Percentiles rank a stretch among this genome's conserved stretches.
These are phyloP conservation scores for Rossbeevera mucosa DNA, from an alignment of 768 basidiomycete genomes.

Conservation along the genomic window DNA sequence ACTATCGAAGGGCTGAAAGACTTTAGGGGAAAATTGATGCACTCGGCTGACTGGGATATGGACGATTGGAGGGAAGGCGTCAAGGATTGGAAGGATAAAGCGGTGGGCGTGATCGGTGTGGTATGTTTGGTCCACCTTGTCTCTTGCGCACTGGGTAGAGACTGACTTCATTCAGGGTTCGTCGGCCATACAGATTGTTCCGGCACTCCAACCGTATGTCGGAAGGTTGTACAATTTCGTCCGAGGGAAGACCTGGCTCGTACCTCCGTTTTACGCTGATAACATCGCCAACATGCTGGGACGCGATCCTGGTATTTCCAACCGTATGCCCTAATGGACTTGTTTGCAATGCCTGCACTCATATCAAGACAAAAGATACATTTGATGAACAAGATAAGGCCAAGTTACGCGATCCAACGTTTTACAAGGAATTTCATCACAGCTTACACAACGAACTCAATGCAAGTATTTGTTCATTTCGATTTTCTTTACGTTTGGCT, in stretches of 20 bases:
- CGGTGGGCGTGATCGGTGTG: background rate
- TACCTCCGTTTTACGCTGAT: background rate
- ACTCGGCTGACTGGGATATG: conserved; percentile 40
- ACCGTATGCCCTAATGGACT: conserved; percentile 32
- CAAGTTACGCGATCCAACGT: background rate
- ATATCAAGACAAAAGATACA: background rate
- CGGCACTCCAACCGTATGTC: background rate
- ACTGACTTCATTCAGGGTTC: background rate
- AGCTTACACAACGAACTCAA: background rate
- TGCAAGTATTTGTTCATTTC: background rate
- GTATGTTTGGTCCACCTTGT: background rate
- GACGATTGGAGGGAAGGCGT: conserved; percentile 44
- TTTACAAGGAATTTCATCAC: background rate
- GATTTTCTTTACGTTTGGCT: background rate
- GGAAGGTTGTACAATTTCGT: background rate
- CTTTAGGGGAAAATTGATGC: background rate
- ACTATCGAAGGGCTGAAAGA: background rate
- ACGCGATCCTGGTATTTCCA: conserved; percentile 20
- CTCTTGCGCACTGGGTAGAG: background rate
- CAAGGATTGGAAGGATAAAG: conserved; percentile 46
- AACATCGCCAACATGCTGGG: background rate
- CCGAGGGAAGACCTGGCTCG: background rate
- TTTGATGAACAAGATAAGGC: background rate
- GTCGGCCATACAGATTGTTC: background rate
- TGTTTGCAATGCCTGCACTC: background rate